Evolutionary conservation across 2,329 filamentous ascomycete genomes (phyloP).

Genomic region (Mycosphaerella sp.): DNA sequence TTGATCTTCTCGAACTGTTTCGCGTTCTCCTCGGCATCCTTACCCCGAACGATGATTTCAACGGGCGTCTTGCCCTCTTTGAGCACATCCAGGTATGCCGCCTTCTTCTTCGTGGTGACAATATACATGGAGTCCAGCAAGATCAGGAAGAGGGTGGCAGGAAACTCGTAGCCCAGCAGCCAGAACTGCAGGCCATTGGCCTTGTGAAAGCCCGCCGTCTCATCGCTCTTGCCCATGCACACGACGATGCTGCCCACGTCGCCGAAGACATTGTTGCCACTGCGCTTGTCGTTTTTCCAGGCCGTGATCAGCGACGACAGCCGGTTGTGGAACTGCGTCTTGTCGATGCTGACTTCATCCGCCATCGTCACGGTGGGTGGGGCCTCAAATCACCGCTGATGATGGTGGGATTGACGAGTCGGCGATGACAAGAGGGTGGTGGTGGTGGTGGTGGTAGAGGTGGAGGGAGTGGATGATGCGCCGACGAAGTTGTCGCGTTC

Average conservation of each 20-base stretch:
- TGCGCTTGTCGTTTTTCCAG: constrained; percentile 95
- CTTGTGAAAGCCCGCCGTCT: constrained; percentile 82
- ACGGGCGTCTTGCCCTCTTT: constrained; percentile 85
- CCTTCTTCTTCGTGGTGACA: constrained; percentile 95
- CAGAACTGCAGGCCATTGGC: constrained; percentile 98
- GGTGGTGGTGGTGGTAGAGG: too few relatives aligned
- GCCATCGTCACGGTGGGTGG: constrained; percentile 46
- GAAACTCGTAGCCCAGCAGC: constrained; percentile 97
- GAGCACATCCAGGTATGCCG: constrained; percentile 85
- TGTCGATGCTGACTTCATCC: constrained; percentile 91
- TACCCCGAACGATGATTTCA: constrained; percentile 85
- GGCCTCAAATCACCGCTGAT: constrained; percentile 16
- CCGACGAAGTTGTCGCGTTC: constrained; percentile 7
- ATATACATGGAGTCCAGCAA: constrained; percentile 84
- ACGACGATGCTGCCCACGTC: constrained; percentile 82
- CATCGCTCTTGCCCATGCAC: constrained; percentile 91
- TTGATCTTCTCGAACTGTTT: constrained; percentile 81
- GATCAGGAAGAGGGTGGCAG: constrained; percentile 88
- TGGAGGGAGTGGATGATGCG: constrained; percentile 1
- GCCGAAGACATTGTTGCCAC: constrained; percentile 75
- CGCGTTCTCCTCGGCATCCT: constrained; percentile 84
- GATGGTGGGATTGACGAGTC: constrained; percentile 15
- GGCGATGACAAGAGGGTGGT: constrained; percentile 9
- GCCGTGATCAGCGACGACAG: constrained; percentile 77
- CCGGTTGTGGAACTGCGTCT: constrained; percentile 87